Conservation (phyloP, 2,329 filamentous ascomycete genomes). For the Chrysoporthe cubensis region DNA sequence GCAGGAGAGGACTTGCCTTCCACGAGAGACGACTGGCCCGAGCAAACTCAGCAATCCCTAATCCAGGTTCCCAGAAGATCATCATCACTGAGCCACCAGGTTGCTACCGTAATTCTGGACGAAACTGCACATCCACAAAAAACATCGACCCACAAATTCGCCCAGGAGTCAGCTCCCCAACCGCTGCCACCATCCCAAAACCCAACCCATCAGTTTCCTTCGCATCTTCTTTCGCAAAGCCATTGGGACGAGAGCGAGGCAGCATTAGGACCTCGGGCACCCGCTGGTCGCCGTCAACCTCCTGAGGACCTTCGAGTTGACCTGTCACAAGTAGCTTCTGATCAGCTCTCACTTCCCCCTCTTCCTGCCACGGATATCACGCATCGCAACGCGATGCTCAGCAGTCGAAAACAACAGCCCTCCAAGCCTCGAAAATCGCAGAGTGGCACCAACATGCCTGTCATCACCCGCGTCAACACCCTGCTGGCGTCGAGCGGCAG, state of each 20-base stretch:
- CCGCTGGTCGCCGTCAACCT: constrained; percentile 9
- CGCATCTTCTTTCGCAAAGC: background rate
- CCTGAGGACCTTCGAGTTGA: constrained; percentile 12
- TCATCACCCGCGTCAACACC: constrained; percentile 25
- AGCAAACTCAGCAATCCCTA: constrained; percentile 1
- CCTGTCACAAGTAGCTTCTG: background rate
- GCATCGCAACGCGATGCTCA: background rate
- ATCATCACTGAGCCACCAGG: constrained; percentile 29
- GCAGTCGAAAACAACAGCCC: constrained; percentile 8
- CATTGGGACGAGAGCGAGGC: constrained; percentile 16
- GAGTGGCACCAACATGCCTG: constrained; percentile 21
- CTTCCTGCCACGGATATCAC: constrained; percentile 5
- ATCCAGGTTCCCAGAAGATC: constrained; percentile 24
- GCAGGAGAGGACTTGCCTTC: background rate
- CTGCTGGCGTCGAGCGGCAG: constrained; percentile 28
- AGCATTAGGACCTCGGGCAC: constrained; percentile 3
- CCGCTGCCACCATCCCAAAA: background rate
- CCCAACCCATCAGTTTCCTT: background rate
- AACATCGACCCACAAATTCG: constrained; percentile 4
- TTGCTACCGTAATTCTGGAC: constrained; percentile 10
- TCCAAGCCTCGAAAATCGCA: constrained; percentile 24
- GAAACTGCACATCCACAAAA: constrained; percentile 14
- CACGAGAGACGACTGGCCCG: background rate
- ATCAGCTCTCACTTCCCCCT: constrained; percentile 20
- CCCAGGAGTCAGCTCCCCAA: constrained; percentile 9